These are phyloP conservation scores for Tolypocladium endophyticum DNA, from an alignment of 2,329 filamentous ascomycete species.

Conservation along the genomic window DNA sequence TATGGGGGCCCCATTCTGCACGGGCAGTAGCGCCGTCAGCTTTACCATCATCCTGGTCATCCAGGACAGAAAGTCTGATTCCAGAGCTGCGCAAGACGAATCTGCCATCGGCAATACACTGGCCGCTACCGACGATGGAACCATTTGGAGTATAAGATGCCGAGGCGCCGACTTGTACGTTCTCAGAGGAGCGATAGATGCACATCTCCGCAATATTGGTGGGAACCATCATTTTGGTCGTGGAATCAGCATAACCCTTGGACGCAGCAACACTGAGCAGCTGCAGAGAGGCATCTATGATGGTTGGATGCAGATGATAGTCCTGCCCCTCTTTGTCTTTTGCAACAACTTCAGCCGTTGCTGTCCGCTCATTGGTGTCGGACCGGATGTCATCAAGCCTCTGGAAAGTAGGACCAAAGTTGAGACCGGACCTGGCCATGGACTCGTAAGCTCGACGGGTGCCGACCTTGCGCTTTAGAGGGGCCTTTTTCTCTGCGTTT, in stretches of 20 bases:
- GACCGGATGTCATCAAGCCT: neutral
- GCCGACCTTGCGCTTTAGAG: neutral
- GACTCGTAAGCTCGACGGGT: neutral
- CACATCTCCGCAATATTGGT: neutral
- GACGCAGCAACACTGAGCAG: conserved; percentile 4
- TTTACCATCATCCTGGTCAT: neutral
- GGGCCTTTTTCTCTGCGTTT: neutral
- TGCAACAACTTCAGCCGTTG: neutral
- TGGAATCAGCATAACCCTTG: neutral
- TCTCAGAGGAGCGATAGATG: neutral
- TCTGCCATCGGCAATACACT: neutral
- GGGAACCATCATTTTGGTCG: neutral
- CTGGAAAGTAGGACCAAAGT: neutral
- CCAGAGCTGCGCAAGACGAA: neutral
- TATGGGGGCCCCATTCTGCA: neutral
- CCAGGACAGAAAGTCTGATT: neutral
- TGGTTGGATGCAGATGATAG: conserved; percentile 7
- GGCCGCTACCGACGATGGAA: neutral
- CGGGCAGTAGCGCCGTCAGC: neutral
- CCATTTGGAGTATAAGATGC: neutral
- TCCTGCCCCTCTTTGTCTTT: neutral
- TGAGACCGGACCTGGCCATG: neutral
- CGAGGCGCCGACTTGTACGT: neutral
- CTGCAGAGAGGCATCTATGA: conserved; percentile 6
- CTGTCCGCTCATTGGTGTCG: neutral